Evolutionary conservation across 345 rosid species (phyloP), one percentile per base, ranked within the genome.

Genomic region (Syzygium grande): DNA sequence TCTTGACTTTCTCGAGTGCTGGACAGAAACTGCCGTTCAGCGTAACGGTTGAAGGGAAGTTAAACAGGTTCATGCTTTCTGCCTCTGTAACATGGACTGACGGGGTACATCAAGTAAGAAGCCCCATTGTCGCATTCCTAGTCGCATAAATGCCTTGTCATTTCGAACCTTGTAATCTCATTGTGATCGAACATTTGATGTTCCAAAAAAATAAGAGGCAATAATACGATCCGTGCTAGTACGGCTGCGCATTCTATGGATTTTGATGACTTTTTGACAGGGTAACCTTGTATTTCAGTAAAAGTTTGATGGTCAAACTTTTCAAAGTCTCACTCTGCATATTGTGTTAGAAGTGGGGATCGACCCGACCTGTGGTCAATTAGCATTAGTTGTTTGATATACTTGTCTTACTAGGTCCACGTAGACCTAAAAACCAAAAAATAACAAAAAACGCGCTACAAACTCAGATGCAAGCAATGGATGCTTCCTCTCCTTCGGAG

Each of bases 41-140:
- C 14, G 90, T 92, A 17, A 88, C 63, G 3, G 88, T 91, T 21
- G 29, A 19, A 21, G 94, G 88, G 3, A 86, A 55, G 51, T 2
- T 89, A 43, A 84, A 46, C 11, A 46, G 46, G 84, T 17, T 83
- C 6, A 86, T 84, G 55, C 51, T 87, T 5, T 91, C 91, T 34
- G 93, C 87, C 3, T 53, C 92, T 61, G 87, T 92, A 89, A 34
- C 86, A 30, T 92, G 93, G 94, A 86, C 86, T 53, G 92, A 93
- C 80, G 93, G 93, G 1, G 84, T 49, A 15, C 93, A 90, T 78
- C 30, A 86, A 52, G 94, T 91, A 23, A 92, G 91, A 63, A 92
- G 93, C 52, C 93, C 94, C 5, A 43, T 92, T 46, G 91, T 92
- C 5, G 88, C 88, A 41, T 87, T 65, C 23, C 29, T 25, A 58